phyloP scores from a whole-genome alignment of 139 green algal species.

The Chara braunii region DNA sequence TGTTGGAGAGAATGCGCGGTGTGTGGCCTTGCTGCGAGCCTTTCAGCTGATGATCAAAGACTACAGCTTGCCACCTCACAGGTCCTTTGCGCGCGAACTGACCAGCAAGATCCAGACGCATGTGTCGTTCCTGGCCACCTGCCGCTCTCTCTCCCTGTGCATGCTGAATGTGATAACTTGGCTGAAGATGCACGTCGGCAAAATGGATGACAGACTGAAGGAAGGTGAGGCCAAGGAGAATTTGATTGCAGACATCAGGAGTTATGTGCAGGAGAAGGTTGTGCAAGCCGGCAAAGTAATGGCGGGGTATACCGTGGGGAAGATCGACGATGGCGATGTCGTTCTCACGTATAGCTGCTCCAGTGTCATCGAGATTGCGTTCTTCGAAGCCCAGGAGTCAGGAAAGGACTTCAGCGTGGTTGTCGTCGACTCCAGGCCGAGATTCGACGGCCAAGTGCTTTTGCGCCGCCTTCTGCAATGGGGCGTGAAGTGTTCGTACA shows the following conservation, averaged over 20 bases:
- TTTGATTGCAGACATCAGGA: slow-evolving; percentile 46
- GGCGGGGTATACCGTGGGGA: slow-evolving; percentile 55
- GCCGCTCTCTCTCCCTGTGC: slow-evolving; percentile 68
- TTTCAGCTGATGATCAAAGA: slow-evolving; percentile 64
- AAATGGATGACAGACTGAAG: slow-evolving; percentile 19
- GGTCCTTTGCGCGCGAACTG: slow-evolving; percentile 69
- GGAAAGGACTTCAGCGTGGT: slow-evolving; percentile 57
- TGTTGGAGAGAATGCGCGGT: slow-evolving; percentile 67
- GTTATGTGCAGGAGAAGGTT: slow-evolving; percentile 46
- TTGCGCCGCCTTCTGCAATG: slow-evolving; percentile 48
- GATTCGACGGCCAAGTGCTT: slow-evolving; percentile 65
- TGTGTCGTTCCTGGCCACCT: slow-evolving; percentile 78
- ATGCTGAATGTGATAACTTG: slow-evolving; percentile 89
- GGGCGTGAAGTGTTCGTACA: slow-evolving; percentile 42
- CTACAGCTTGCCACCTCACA: slow-evolving; percentile 60
- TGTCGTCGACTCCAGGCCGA: slow-evolving; percentile 66
- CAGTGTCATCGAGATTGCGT: slow-evolving; percentile 52
- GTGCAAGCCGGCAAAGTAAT: slow-evolving; percentile 63
- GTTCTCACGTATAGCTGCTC: slow-evolving; percentile 81
- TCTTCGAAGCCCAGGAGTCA: slow-evolving; percentile 51
- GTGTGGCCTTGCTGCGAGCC: slow-evolving; percentile 75
- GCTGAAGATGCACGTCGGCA: slow-evolving; percentile 59
- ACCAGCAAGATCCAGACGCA: slow-evolving; percentile 61
- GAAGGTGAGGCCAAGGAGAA: slow-evolving; percentile 54
- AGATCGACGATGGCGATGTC: slow-evolving; percentile 79